Evolutionary conservation across 306 rosid genomes (phyloP).

Genomic region (Alnus rubra): DNA sequence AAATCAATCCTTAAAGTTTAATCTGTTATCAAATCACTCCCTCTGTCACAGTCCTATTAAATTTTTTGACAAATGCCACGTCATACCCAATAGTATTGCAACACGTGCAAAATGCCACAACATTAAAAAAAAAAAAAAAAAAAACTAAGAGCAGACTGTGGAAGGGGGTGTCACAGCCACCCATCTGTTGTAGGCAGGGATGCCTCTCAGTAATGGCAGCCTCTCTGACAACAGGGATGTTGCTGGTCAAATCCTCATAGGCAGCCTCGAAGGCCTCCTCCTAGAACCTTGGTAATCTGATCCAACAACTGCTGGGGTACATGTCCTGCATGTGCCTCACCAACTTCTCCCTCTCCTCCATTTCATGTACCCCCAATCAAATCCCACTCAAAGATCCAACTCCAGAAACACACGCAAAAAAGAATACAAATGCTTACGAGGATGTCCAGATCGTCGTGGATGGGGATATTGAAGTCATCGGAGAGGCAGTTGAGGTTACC

Average conservation of each 20-base stretch:
- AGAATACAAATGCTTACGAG: conserved; percentile 51
- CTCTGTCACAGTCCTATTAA: no score
- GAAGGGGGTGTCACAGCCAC: no score
- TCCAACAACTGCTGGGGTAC: conserved; percentile 84
- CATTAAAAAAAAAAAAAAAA: no score
- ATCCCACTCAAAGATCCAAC: conserved; percentile 34
- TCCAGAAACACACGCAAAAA: not conserved
- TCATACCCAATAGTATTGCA: no score
- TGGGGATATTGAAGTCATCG: conserved; percentile 54
- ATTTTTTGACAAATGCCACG: no score
- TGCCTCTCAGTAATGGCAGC: conserved; percentile 82
- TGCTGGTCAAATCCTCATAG: conserved; percentile 83
- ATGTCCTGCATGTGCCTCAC: conserved; percentile 98
- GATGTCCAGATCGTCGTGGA: conserved; percentile 87
- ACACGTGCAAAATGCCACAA: no score
- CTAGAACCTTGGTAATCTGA: conserved; percentile 91
- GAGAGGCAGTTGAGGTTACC: conserved; percentile 73
- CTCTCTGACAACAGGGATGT: conserved; percentile 69
- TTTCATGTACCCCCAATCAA: conserved; percentile 52
- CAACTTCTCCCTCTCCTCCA: conserved; percentile 99
- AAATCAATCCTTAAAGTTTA: no score
- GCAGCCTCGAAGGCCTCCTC: conserved; percentile 96
- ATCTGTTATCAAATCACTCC: no score
- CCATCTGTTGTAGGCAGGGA: conserved; percentile 42
- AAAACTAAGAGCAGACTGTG: no score